Evolutionary conservation across 1,139 yeast genomes (phyloP), one percentile per base, ranked within the genome.

Genomic region (Yamadazyma dendronema): DNA sequence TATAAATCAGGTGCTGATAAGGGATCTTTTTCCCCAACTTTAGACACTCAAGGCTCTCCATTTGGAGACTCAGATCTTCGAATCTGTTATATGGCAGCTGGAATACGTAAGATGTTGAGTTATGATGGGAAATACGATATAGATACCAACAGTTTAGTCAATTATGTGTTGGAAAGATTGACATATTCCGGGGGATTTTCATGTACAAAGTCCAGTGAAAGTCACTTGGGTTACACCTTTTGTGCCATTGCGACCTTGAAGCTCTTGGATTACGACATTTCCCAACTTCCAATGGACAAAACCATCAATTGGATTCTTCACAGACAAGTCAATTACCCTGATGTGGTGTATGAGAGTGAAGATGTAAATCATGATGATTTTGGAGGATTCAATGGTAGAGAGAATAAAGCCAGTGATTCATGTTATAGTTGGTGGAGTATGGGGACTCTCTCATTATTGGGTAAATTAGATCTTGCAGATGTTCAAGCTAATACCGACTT

Each of bases 391-490:
- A 88, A 89, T 57, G 98, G 98, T 0, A 68, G 98, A 35, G 79
- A 78, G 17, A 88, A 89, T 56, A 92, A 92, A 56, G 75, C 73
- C 36, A 84, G 85, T 3, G 98, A 92, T 57, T 85, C 96, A 0
- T 92, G 98, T 62, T 92, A 92, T 58, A 77, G 87, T 7, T 92
- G 90, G 74, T 92, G 98, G 98, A 77, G 80, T 34, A 58, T 80
- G 8, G 94, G 79, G 2, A 68, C 88, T 8, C 62, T 89, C 41
- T 55, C 56, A 2, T 44, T 83, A 33, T 57, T 81, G 24, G 54
- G 52, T 13, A 35, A 48, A 25, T 49, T 54, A 38, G 42, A 49
- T 0, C 54, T 79, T 13, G 52, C 77, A 1, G 70, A 81, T 39
- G 34, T 49, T 1, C 53, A 54, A 0, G 54, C 56, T 3, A 73